Conservation (phyloP, 192 early-diverging fungal species). For the Thamnidium elegans region DNA sequence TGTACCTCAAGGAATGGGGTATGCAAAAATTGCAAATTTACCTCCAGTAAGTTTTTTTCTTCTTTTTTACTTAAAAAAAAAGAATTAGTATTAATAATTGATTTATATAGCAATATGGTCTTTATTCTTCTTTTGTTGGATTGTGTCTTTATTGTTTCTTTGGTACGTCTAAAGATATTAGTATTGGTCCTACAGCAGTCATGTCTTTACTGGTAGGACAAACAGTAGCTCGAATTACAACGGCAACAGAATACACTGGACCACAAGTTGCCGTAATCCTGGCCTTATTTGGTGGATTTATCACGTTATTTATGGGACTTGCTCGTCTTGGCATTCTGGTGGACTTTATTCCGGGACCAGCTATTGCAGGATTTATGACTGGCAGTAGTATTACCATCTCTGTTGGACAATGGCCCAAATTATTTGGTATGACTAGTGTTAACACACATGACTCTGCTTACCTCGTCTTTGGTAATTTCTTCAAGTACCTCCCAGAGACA, state of each 20-base stretch:
- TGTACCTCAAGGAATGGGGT: slow-evolving; percentile 69
- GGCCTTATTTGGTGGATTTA: slow-evolving; percentile 71
- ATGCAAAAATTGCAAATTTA: slow-evolving; percentile 66
- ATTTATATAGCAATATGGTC: not conserved
- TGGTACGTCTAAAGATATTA: slow-evolving; percentile 73
- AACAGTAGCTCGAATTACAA: slow-evolving; percentile 41
- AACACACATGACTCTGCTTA: slow-evolving; percentile 72
- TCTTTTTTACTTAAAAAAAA: too few relatives aligned
- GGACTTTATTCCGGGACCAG: slow-evolving; percentile 84
- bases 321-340: slow-evolving; percentile 84
- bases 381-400: slow-evolving; percentile 79
- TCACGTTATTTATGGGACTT: slow-evolving; percentile 70
- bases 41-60: slow-evolving; percentile 31
- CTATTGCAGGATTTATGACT: slow-evolving; percentile 85
- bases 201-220: slow-evolving; percentile 77
- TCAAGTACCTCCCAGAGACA: slow-evolving; percentile 38
- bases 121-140: slow-evolving; percentile 71
- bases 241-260: slow-evolving; percentile 70
- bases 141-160: slow-evolving; percentile 66
- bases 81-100: not conserved
- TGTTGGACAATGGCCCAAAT: slow-evolving; percentile 64
- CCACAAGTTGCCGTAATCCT: slow-evolving; percentile 61
- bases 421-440: slow-evolving; percentile 74
- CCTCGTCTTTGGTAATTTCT: slow-evolving; percentile 69
- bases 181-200: slow-evolving; percentile 68